phyloP scores from a whole-genome alignment of 2,329 filamentous ascomycete genomes.

The Fusarium acutatum region DNA sequence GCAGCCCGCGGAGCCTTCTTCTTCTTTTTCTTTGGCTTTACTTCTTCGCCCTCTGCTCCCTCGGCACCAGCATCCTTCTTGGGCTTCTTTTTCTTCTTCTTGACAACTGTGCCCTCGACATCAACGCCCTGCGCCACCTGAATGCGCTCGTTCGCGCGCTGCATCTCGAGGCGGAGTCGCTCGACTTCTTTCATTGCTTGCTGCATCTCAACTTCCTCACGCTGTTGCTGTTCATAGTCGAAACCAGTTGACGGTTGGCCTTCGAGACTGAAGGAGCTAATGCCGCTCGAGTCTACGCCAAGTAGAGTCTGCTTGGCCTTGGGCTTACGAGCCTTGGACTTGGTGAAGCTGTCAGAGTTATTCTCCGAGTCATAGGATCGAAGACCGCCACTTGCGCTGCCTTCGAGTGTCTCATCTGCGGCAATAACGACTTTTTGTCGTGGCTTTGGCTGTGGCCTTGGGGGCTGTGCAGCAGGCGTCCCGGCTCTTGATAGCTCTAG shows the following conservation, averaged over 20 bases:
- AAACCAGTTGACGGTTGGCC: conserved; percentile 49
- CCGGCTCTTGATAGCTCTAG: conserved; percentile 74
- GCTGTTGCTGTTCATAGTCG: conserved; percentile 72
- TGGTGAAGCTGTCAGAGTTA: conserved; percentile 57
- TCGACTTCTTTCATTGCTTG: conserved; percentile 91
- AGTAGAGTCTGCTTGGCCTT: conserved; percentile 75
- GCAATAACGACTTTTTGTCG: conserved; percentile 73
- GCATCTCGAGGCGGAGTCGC: conserved; percentile 86
- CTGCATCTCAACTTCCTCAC: conserved; percentile 88
- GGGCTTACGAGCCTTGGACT: conserved; percentile 57
- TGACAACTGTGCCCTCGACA: conserved; percentile 72
- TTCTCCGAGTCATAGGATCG: conserved; percentile 65
- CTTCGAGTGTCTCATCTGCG: conserved; percentile 75
- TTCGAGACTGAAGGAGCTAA: conserved; percentile 77
- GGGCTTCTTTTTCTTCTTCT: conserved; percentile 66
- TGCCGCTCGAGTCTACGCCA: conserved; percentile 85
- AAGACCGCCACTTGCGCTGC: conserved; percentile 57
- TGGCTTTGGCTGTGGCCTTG: conserved; percentile 51
- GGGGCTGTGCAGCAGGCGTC: conserved; percentile 43
- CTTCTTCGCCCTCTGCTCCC: conserved; percentile 28
- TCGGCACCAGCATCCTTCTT: conserved; percentile 51
- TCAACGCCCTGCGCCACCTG: conserved; percentile 74
- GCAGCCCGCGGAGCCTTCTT: conserved; percentile 42
- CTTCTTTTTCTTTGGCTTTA: conserved; percentile 44
- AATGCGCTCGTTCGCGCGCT: conserved; percentile 78